phyloP scores from a whole-genome alignment of 345 rosid species.

The Citrus inodora region DNA sequence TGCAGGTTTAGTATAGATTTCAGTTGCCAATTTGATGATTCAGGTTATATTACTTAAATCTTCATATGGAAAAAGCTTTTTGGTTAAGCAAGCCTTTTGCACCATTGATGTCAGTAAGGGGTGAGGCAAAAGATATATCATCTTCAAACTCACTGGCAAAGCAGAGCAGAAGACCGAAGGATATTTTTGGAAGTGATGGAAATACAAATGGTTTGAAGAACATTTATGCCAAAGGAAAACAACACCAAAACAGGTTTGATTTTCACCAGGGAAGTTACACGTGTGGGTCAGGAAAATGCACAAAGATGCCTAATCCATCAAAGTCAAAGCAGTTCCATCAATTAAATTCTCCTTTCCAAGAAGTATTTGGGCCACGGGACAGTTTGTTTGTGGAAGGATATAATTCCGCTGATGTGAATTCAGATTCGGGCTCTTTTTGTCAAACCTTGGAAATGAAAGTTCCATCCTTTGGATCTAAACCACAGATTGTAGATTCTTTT shows the following conservation, averaged over 20 bases:
- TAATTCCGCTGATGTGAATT: conserved; percentile 24
- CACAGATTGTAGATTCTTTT: conserved; percentile 23
- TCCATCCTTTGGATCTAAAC: conserved; percentile 19
- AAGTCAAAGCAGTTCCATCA: conserved; percentile 26
- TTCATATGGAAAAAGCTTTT: conserved; percentile 7
- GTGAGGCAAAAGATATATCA: conserved; percentile 26
- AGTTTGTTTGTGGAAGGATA: conserved; percentile 38
- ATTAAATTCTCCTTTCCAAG: conserved; percentile 25
- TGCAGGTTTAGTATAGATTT: conserved; percentile 52
- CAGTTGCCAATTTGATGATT: conserved; percentile 6
- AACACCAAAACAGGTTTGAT: conserved; percentile 19
- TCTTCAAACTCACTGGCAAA: conserved; percentile 25
- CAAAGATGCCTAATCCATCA: conserved; percentile 22
- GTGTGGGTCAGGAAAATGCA: conserved; percentile 24
- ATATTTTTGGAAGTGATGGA: conserved; percentile 27
- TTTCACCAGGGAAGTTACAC: conserved; percentile 14
- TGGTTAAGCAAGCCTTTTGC: conserved; percentile 1
- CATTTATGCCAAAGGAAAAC: conserved; percentile 23
- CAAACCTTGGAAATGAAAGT: conserved; percentile 18
- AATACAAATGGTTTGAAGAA: conserved; percentile 13
- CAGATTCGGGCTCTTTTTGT: conserved; percentile 25
- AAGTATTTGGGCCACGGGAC: conserved; percentile 15
- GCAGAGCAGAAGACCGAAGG: conserved; percentile 23
- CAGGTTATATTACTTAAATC: neutral
- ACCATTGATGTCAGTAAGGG: conserved; percentile 40